Evolutionary conservation across 306 rosid genomes (phyloP), one percentile per base, ranked within the genome.

Genomic region (Lathyrus oleraceus): DNA sequence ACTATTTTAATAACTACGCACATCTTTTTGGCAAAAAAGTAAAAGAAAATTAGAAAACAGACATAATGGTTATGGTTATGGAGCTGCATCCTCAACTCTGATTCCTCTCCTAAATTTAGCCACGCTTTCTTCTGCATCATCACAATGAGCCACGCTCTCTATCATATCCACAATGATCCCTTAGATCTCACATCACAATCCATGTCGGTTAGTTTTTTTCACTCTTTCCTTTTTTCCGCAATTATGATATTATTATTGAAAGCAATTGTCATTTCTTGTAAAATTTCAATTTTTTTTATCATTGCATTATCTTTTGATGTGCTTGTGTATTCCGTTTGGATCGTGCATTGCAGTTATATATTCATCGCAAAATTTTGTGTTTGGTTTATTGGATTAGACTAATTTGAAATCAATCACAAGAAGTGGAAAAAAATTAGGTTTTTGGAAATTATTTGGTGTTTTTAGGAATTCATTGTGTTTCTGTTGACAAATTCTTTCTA

Each of bases 201-300:
- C 42, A 69, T 82, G 45, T 38, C 77, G 35, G 80, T 78, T 35
- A 68, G 70, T 38, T 69, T 1, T 0, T 13, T 16, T 13, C 2
- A 5, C 20, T 15, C 20, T 8, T 19, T 19, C 25, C 38, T 16
- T 45, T 48, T 21, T 16, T 17, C 30, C 11, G 7, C 13, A 15
- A 8, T 38, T 35, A 9, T 58, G 14, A 17, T 10, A 0, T 65
- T 43, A 25, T 36, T 63, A 63, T 32, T 32, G 8, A 21, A 17
- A 44, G 3, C 47, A 54, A 11, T 23, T 23, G 5, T 15, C 35
- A 10, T 57, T 19, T 25, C 12, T 25, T 11, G 8, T 35, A 1
- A 49, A 19, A 15, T 35, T 67, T 73, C 68, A 66, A 57, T 14
- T 58, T 65, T 25, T n/a, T 54, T 9, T 0, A 47, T 17, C 60